Conservation (phyloP, 345 rosid genomes). For the Aquilaria malaccensis region DNA sequence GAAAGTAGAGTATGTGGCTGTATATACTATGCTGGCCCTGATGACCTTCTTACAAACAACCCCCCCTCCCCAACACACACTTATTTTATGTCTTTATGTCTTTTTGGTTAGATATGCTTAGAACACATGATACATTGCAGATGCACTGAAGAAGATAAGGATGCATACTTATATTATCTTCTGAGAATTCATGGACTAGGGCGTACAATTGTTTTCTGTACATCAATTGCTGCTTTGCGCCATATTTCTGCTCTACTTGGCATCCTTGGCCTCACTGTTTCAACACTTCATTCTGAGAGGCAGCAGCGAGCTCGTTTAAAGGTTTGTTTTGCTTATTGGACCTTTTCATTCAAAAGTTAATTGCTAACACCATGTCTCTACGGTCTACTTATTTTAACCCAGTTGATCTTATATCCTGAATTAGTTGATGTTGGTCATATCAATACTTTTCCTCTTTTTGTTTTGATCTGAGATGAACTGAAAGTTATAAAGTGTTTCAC, state of each 20-base stretch:
- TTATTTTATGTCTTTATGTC: background rate
- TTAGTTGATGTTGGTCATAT: background rate
- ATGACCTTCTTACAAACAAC: background rate
- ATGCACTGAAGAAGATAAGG: conserved; percentile 89
- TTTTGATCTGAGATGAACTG: conserved; percentile 30
- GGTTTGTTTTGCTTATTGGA: conserved; percentile 31
- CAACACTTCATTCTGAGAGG: conserved; percentile 87
- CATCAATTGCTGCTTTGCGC: conserved; percentile 92
- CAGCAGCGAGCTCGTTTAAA: conserved; percentile 95
- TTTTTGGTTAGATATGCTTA: conserved; percentile 6
- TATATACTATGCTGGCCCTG: too few species aligned
- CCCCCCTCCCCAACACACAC: too few species aligned
- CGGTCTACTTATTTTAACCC: too few species aligned
- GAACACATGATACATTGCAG: conserved; percentile 30
- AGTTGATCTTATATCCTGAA: background rate
- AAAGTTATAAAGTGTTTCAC: too few species aligned
- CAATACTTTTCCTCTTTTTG: background rate
- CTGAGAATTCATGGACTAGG: conserved; percentile 92
- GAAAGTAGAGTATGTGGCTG: too few species aligned
- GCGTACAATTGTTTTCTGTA: conserved; percentile 88
- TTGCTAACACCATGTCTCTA: background rate
- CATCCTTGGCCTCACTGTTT: conserved; percentile 65
- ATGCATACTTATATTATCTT: conserved; percentile 75
- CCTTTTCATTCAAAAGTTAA: background rate
- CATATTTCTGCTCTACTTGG: conserved; percentile 69